Evolutionary conservation across 108 stramenopile genomes (phyloP), one percentile per base, ranked within the genome.

Genomic region (Aurantiochytrium sp.): DNA sequence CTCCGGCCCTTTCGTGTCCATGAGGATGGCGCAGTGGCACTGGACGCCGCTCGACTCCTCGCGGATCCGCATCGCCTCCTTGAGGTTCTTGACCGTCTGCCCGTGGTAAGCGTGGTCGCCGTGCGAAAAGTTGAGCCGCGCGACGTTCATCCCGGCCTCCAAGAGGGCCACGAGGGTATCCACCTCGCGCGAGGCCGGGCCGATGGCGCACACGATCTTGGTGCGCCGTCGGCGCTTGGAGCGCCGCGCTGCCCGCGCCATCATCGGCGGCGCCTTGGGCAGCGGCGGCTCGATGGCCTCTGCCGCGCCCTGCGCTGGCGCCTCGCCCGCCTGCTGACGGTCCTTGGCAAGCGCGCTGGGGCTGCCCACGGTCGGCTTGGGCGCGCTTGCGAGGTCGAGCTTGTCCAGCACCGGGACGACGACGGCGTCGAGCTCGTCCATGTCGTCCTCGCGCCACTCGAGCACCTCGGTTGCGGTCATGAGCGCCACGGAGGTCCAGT

Each of bases 1-100:
- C 85, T 97, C 96, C 31, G 96, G 96, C 22, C 96, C 96, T 90
- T 96, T 96, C 87, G 96, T 96, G 87, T 98, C 97, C 86, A 96
- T 91, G 69, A 96, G 69, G 6, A 96, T 93, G 90, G 95, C 94
- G 92, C 31, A 88, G 59, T 87, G 55, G 69, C 54, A 85, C 89
- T 41, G 53, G 8, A 87, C 55, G n/a, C 85, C 34, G 85, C 88
- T 89, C n/a, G 10, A 4, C n/a, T 69, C 81, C 15, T 39, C 86
- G 15, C 86, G 86, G 4, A 68, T 45, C 4, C 68, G 37, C 12
- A 87, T 19, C 4, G 59, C 59, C 37, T 87, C 59, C 42, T 65
- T 65, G 24, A 87, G 22, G 27, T 69, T 42, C 0, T 1, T 24
- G 27, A 81, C 24, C 0, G 69, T 88, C 50, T 69, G 52, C 52